Base-by-base conservation (phyloP, 257 asterid species). In the Leptodermis oblonga region DNA sequence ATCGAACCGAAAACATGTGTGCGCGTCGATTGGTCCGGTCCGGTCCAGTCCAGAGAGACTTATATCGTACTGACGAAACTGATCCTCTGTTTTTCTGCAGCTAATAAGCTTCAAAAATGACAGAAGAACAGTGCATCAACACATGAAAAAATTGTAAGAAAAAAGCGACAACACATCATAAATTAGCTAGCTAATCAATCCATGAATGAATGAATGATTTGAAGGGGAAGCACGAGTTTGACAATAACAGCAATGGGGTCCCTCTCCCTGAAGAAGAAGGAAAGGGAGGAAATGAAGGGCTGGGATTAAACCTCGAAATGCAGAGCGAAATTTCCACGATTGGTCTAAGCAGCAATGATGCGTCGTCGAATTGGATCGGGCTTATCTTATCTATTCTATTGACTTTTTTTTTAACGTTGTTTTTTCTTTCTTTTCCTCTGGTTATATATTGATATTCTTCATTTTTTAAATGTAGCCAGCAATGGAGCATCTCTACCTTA, bases 401-500 rank as follows among this genome's bases (percentile, higher is more conserved):
- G 59, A 52, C 59, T 52, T 20, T 52, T 66, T 46, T 60, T 60
- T 17, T 30, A 17, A 4, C 46, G 7, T 33, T 54, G 13, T 8
- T 36, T 22, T 8, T 22, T n/a, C 36, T 36, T 20, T 34, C 26
- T 34, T 22, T 60, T 34, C 17, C 25, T 33, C 28, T 22, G 10
- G 0, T 0, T 51, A 5, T 31, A 31, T 22, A 17, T 20, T n/a
- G 7, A 34, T 30, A 41, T 42, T 28, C 13, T 41, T 28, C 41
- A 20, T 20, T 64, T 52, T 63, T 52, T 36, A 1, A 53, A 28
- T 54, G 66, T 42, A 72, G 60, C 76, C 22, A 43, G 62, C 68
- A 70, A n/a, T 52, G 28, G 58, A n/a, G 13, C 58, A 52, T 52
- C 20, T 72, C 67, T 54, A 42, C 60, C 71, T 30, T n/a, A n/a